phyloP scores from a whole-genome alignment of 495 filamentous ascomycete species.

The Podospora comata region DNA sequence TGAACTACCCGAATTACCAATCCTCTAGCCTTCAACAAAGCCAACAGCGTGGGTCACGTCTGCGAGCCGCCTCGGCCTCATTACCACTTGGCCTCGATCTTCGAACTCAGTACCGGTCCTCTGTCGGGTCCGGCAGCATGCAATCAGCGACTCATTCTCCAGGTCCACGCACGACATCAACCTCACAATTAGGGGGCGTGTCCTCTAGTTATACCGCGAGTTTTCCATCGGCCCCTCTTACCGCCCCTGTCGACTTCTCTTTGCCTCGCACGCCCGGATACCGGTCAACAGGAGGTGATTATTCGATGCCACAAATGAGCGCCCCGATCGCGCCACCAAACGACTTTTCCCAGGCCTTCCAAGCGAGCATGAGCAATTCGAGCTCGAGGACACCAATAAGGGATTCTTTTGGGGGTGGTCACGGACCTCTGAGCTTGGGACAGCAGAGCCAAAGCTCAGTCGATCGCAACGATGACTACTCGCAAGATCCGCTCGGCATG shows the following conservation, averaged over 20 bases:
- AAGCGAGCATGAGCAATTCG: constrained; percentile 42
- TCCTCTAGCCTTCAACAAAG: constrained; percentile 41
- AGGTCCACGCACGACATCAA: constrained; percentile 35
- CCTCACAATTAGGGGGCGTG: constrained; percentile 39
- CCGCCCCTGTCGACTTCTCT: constrained; percentile 52
- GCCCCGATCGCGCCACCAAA: constrained; percentile 52
- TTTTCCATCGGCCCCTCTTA: constrained; percentile 52
- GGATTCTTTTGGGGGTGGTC: constrained; percentile 43
- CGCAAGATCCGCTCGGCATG: constrained; percentile 41
- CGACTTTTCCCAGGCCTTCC: constrained; percentile 52
- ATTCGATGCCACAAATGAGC: constrained; percentile 55
- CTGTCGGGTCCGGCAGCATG: constrained; percentile 39
- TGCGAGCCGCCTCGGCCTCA: constrained; percentile 47
- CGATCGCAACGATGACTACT: constrained; percentile 38
- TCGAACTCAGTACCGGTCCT: constrained; percentile 48
- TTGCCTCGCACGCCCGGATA: constrained; percentile 47
- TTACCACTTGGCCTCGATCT: constrained; percentile 47
- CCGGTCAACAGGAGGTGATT: constrained; percentile 43
- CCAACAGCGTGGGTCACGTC: constrained; percentile 43
- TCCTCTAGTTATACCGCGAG: constrained; percentile 48
- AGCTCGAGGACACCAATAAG: constrained; percentile 45
- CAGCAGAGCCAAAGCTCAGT: constrained; percentile 38
- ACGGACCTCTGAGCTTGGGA: constrained; percentile 28
- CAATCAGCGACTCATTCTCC: constrained; percentile 42
- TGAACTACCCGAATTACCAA: constrained; percentile 43